phyloP scores from a whole-genome alignment of 1,139 yeast genomes.

The Petasospora rhodanensis region DNA sequence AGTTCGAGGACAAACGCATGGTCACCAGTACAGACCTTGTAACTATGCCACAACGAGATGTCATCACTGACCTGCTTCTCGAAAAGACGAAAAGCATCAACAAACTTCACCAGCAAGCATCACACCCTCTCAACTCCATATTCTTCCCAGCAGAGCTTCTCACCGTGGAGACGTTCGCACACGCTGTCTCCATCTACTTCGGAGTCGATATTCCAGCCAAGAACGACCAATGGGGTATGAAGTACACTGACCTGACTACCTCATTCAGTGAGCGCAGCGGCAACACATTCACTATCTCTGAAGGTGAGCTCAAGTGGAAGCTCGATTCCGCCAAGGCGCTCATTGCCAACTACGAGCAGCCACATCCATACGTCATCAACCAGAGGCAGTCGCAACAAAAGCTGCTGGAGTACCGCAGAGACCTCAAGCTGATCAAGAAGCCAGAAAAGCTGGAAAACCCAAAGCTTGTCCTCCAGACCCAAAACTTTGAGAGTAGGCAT shows the following conservation, averaged over 20 bases:
- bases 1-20: conserved; percentile 10
- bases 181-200: conserved; percentile 10
- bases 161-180: conserved; percentile 7
- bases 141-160: conserved; percentile 16
- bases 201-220: conserved; percentile 15
- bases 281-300: conserved; percentile 9
- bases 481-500: conserved; percentile 17
- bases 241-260: conserved; percentile 12
- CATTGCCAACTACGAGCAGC: conserved; percentile 11
- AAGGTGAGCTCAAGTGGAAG: conserved; percentile 17
- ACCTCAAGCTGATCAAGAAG: conserved; percentile 6
- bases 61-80: conserved; percentile 5
- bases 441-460: conserved; percentile 7
- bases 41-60: conserved; percentile 3
- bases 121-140: conserved; percentile 1
- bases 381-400: conserved; percentile 15
- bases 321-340: conserved; percentile 12
- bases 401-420: conserved; percentile 11
- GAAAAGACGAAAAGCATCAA: neutral
- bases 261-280: conserved; percentile 8
- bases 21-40: conserved; percentile 12
- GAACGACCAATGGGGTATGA: conserved; percentile 8
- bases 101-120: conserved; percentile 1
- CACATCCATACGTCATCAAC: conserved; percentile 14
- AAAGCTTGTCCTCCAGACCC: conserved; percentile 9